Evolutionary conservation across 2,329 filamentous ascomycete species (phyloP).

Genomic region (Ophiostoma sp.): DNA sequence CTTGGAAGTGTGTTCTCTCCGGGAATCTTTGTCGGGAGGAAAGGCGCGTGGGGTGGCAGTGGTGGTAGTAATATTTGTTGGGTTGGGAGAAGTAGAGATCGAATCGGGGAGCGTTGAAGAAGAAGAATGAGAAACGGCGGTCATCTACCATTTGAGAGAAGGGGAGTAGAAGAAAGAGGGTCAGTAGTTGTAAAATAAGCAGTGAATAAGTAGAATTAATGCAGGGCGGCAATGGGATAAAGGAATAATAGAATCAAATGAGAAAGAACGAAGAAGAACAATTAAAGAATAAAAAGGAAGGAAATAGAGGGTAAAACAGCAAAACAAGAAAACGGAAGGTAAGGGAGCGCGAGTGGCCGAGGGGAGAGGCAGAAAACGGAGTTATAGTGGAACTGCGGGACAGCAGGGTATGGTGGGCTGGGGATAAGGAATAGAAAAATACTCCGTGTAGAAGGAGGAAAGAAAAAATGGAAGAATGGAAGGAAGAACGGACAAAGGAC

Average conservation of each 20-base stretch:
- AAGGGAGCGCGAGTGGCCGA: conserved; percentile 3
- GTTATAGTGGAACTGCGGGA: neutral
- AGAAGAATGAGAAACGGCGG: conserved; percentile 32
- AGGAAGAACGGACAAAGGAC: neutral
- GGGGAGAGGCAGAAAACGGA: conserved; percentile 8
- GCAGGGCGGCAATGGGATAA: neutral
- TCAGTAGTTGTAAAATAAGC: conserved; percentile 16
- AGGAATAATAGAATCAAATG: neutral
- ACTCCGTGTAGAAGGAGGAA: conserved; percentile 1
- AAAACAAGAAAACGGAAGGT: conserved; percentile 12
- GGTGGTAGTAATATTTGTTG: conserved; percentile 17
- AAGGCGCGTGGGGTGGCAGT: neutral
- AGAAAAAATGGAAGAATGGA: conserved; percentile 4
- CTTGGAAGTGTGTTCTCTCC: conserved; percentile 19
- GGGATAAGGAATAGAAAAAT: neutral
- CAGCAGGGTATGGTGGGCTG: neutral
- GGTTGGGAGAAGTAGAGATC: conserved; percentile 29
- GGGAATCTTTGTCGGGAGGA: conserved; percentile 21
- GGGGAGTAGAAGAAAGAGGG: conserved; percentile 9
- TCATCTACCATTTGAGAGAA: conserved; percentile 40
- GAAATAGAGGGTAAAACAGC: conserved; percentile 1
- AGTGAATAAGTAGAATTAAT: conserved; percentile 21
- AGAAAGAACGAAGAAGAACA: neutral
- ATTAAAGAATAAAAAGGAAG: neutral
- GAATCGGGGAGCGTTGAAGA: conserved; percentile 29